phyloP scores from a whole-genome alignment of 2,329 filamentous ascomycete species.

The Venturia nashicola region DNA sequence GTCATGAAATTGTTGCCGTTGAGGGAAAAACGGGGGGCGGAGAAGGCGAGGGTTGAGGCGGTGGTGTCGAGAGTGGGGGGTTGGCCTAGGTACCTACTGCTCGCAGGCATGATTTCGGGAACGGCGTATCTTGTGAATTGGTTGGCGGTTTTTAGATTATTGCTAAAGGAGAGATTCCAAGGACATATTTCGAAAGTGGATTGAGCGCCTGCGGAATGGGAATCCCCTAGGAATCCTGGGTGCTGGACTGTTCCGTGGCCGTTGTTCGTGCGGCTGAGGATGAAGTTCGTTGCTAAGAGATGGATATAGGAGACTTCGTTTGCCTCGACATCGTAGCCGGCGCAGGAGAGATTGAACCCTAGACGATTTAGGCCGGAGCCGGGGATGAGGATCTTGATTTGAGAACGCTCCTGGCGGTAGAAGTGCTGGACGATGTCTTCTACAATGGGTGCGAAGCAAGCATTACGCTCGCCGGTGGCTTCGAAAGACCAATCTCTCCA shows the following conservation, averaged over 20 bases:
- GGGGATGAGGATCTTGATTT: conserved; percentile 30
- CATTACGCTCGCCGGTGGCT: background rate
- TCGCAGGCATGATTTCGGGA: conserved; percentile 53
- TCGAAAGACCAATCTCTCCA: conserved; percentile 7
- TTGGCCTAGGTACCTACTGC: background rate
- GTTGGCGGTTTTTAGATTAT: conserved; percentile 59
- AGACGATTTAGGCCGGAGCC: conserved; percentile 81
- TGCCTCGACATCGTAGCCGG: conserved; percentile 58
- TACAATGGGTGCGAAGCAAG: background rate
- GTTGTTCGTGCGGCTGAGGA: conserved; percentile 53
- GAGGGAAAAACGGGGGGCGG: conserved; percentile 43
- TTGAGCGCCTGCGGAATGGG: conserved; percentile 1
- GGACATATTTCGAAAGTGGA: conserved; percentile 51
- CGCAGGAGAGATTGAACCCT: conserved; percentile 71
- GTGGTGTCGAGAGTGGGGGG: conserved; percentile 67
- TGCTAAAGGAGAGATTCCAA: conserved; percentile 80
- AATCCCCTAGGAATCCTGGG: background rate
- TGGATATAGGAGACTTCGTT: conserved; percentile 96
- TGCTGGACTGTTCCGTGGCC: background rate
- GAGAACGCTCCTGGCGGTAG: background rate
- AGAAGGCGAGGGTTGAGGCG: conserved; percentile 56
- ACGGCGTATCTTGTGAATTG: conserved; percentile 64
- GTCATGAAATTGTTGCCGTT: conserved; percentile 70
- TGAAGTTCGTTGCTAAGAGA: conserved; percentile 69
- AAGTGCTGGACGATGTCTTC: background rate